phyloP scores from a whole-genome alignment of 192 early-diverging fungal genomes.

The Podila minutissima region DNA sequence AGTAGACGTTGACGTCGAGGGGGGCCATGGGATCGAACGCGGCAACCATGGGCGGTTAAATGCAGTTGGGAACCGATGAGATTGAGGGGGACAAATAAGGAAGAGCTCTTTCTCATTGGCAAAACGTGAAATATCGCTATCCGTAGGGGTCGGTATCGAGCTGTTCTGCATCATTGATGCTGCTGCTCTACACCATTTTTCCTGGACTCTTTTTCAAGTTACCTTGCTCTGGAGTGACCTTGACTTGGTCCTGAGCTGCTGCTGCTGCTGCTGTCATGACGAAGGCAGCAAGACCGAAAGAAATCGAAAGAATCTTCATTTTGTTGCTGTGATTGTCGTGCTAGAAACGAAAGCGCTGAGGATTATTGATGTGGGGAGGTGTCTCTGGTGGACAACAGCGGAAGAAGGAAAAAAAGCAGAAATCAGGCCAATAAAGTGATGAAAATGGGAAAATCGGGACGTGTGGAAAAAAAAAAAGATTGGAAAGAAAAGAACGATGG shows the following conservation, averaged over 20 bases:
- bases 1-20: neutral
- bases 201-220: too few species aligned
- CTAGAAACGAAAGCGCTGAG: neutral
- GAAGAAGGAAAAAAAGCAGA: neutral
- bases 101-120: too few species aligned
- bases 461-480: neutral
- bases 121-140: too few species aligned
- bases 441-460: neutral
- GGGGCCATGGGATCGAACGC: neutral
- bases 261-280: neutral
- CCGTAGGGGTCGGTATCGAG: too few species aligned
- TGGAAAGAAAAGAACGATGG: neutral
- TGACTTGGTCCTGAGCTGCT: constrained; percentile 6
- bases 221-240: neutral
- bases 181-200: too few species aligned
- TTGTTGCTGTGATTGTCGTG: neutral
- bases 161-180: too few species aligned
- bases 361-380: neutral
- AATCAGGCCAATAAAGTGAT: neutral
- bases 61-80: neutral
- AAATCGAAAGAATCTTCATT: constrained; percentile 20
- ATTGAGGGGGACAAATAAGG: neutral
- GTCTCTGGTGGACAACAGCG: too few species aligned
- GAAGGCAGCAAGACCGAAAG: constrained; percentile 5
- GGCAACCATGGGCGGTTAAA: neutral